phyloP scores from a whole-genome alignment of 225 moss, liverwort and hornwort species.

The Bryoerythrophyllum caledonicum region DNA sequence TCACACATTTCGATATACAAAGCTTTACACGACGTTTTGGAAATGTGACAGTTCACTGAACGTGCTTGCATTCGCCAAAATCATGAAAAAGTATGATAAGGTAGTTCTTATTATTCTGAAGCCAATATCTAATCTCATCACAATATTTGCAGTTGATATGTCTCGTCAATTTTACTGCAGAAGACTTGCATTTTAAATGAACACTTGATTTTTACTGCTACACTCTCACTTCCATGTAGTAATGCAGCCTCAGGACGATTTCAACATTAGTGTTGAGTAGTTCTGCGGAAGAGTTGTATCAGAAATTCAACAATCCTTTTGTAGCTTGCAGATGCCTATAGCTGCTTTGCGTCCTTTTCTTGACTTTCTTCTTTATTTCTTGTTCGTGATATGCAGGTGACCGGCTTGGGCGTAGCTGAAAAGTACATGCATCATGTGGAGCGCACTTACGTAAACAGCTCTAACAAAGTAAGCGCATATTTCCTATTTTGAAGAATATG shows the following conservation, averaged over 20 bases:
- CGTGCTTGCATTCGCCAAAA: slow-evolving; percentile 71
- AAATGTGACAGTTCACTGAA: slow-evolving; percentile 66
- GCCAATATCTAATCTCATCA: slow-evolving; percentile 3
- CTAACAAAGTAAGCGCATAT: slow-evolving; percentile 54
- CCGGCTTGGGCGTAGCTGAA: slow-evolving; percentile 53
- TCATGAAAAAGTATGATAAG: slow-evolving; percentile 83
- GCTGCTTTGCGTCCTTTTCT: slow-evolving; percentile 13
- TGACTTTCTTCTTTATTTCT: slow-evolving; percentile 8
- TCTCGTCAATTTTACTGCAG: not conserved
- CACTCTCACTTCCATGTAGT: not conserved
- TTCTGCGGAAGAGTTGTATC: slow-evolving; percentile 1
- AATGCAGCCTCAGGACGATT: not conserved
- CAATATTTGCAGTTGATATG: not conserved
- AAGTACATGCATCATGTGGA: slow-evolving; percentile 68
- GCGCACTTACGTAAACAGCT: slow-evolving; percentile 53
- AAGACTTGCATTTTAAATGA: slow-evolving; percentile 10
- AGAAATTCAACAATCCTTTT: not conserved
- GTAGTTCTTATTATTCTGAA: slow-evolving; percentile 31
- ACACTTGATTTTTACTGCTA: slow-evolving; percentile 8
- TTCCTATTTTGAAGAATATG: not conserved
- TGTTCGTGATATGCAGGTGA: slow-evolving; percentile 41
- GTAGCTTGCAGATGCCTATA: not conserved
- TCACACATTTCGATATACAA: slow-evolving; percentile 9
- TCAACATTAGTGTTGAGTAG: slow-evolving; percentile 10
- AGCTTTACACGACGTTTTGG: slow-evolving; percentile 25